Conservation (phyloP, 139 green algal species). For the Closterium sp. region DNA sequence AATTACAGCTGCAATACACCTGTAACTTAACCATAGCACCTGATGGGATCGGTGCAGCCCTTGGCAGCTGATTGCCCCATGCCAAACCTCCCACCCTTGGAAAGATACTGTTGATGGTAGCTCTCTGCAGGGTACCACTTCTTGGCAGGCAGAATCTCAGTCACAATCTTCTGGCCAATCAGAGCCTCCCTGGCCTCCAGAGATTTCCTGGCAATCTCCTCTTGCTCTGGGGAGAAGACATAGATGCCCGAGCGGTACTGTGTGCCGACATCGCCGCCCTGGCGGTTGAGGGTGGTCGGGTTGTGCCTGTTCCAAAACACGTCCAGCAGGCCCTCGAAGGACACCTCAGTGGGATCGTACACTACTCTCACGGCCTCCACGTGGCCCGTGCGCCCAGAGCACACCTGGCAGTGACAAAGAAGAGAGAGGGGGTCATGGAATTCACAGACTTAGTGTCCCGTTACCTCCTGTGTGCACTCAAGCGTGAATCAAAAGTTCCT, state of each 20-base stretch:
- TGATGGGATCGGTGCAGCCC: slow-evolving; percentile 68
- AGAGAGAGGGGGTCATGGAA: too few species aligned
- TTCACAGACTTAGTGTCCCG: too few species aligned
- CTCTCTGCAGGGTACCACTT: slow-evolving; percentile 46
- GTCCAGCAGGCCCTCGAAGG: slow-evolving; percentile 73
- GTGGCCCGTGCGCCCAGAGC: slow-evolving; percentile 66
- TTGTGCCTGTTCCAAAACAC: slow-evolving; percentile 74
- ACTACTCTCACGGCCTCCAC: slow-evolving; percentile 81
- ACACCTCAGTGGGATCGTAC: slow-evolving; percentile 66
- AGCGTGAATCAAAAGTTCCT: too few species aligned
- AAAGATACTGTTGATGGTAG: slow-evolving; percentile 73
- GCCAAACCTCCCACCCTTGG: slow-evolving; percentile 68
- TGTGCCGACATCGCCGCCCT: slow-evolving; percentile 73
- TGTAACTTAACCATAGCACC: slow-evolving; percentile 78
- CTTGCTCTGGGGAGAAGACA: slow-evolving; percentile 55
- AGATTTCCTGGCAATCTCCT: slow-evolving; percentile 26
- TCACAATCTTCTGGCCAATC: slow-evolving; percentile 45
- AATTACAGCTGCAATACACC: too few species aligned
- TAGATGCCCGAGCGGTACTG: slow-evolving; percentile 83
- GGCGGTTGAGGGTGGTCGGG: slow-evolving; percentile 60
- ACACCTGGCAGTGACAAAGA: too few species aligned
- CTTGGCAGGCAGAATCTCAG: slow-evolving; percentile 26
- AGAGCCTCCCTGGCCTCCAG: slow-evolving; percentile 6
- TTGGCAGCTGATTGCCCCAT: slow-evolving; percentile 69
- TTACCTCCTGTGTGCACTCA: too few species aligned